These are phyloP conservation scores for Rosa chinensis DNA, from an alignment of 306 rosid genomes.

Conservation along the genomic window DNA sequence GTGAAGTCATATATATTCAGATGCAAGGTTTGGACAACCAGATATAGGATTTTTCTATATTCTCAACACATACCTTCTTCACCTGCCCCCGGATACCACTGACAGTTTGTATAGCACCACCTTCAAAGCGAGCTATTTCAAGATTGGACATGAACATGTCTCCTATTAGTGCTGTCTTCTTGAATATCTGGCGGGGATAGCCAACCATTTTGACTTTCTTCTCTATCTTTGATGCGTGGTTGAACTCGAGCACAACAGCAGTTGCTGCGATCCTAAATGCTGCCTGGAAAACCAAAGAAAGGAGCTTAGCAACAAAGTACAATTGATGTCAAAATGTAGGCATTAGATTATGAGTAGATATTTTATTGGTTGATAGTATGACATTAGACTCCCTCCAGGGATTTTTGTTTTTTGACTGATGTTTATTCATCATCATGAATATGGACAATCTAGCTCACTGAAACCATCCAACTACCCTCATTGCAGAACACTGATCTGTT, in stretches of 20 bases:
- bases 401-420: too few species aligned
- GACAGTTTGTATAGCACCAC: conserved; percentile 85
- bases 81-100: conserved; percentile 93
- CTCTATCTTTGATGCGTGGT: conserved; percentile 66
- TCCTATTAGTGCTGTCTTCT: conserved; percentile 83
- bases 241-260: conserved; percentile 80
- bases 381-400: too few species aligned
- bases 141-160: conserved; percentile 94
- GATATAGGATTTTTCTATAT: too few species aligned
- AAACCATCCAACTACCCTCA: too few species aligned
- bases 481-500: too few species aligned
- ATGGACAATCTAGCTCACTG: too few species aligned
- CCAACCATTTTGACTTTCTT: conserved; percentile 95
- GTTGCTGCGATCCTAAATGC: conserved; percentile 89
- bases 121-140: conserved; percentile 93
- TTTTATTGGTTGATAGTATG: too few species aligned
- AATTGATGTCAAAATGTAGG: too few species aligned
- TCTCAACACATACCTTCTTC: conserved; percentile 64
- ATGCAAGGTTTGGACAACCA: too few species aligned
- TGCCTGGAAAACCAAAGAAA: conserved; percentile 48
- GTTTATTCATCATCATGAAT: too few species aligned
- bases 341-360: too few species aligned
- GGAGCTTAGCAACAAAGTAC: background rate
- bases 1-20: background rate
- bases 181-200: conserved; percentile 82